These are phyloP conservation scores for Circinella umbellata DNA, from an alignment of 371 early-diverging fungal species.

Conservation along the genomic window DNA sequence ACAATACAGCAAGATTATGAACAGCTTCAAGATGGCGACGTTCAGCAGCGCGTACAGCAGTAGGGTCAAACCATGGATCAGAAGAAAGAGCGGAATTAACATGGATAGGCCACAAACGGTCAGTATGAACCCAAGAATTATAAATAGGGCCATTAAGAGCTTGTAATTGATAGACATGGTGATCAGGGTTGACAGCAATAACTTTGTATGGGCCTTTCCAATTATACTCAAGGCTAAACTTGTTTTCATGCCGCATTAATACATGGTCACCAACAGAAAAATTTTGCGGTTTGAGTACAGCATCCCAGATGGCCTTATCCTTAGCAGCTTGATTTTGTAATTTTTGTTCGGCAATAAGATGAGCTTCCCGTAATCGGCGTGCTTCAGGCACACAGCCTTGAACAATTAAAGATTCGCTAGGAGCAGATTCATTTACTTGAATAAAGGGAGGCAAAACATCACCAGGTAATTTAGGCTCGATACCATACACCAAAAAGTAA, in stretches of 20 bases:
- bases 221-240: constrained; percentile 14
- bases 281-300: not conserved
- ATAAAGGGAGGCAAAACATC: constrained; percentile 2
- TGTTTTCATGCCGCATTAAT: constrained; percentile 12
- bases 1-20: not conserved
- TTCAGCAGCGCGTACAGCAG: not conserved
- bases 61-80: constrained; percentile 6
- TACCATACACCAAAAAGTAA: constrained; percentile 11
- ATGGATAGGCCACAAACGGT: constrained; percentile 7
- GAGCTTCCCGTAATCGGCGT: constrained; percentile 1
- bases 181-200: not conserved
- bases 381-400: not conserved
- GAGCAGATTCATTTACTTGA: too few relatives aligned
- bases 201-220: constrained; percentile 19
- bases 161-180: constrained; percentile 14
- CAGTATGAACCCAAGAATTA: constrained; percentile 14
- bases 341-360: not conserved
- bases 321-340: not conserved
- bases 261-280: constrained; percentile 28
- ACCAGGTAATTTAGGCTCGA: not conserved
- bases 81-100: not conserved
- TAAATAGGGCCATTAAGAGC: not conserved
- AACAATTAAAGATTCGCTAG: not conserved
- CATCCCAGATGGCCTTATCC: constrained; percentile 15
- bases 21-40: not conserved